Evolutionary conservation across 1,284 basidiomycete genomes (phyloP), one percentile per base, ranked within the genome.

Genomic region (Microbotryum intermedium): DNA sequence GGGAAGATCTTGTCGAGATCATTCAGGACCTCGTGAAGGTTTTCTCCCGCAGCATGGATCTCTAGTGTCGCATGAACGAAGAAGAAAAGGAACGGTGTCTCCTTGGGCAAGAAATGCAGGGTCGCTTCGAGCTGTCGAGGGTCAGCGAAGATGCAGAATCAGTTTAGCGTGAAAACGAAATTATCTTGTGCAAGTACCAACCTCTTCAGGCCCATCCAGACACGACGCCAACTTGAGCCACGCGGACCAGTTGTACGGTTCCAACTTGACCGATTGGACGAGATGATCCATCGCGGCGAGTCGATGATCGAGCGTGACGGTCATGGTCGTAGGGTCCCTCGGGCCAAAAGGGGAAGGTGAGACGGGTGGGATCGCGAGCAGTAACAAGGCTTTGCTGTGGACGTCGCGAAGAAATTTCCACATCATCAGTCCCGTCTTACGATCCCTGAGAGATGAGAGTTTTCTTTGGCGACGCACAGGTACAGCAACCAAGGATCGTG

Each of bases 201-300:
- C 92, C 83, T 93, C 90, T 76, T 92, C 90, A n/a, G 84, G 84
- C 62, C 92, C 90, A 42, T 86, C 84, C 29, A 95, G 81, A 69
- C 90, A 86, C 55, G 83, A 83, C 2, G 84, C 84, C 23, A 97
- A 79, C 57, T 91, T 80, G 23, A 82, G 78, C 94, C 95, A 99
- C 5, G 86, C 81, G 28, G 88, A 89, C 94, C 95, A 99, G 73
- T 97, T 97, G 85, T 91, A 98, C 9, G 90, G 86, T 71, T 87
- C 90, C 4, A 80, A 79, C 53, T 82, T 80, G 52, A 97, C 84
- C 7, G 90, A 93, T 39, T 83, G 75, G 21, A 97, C 77, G 9
- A 85, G 81, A 66, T 80, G 83, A 71, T 92, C 90, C 42, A 94
- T 87, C 0, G 94, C 91, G 72, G 90, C 88, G 64, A 89, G 84